Evolutionary conservation across 2,329 filamentous ascomycete genomes (phyloP).

Genomic region (Corinectria fuckeliana): DNA sequence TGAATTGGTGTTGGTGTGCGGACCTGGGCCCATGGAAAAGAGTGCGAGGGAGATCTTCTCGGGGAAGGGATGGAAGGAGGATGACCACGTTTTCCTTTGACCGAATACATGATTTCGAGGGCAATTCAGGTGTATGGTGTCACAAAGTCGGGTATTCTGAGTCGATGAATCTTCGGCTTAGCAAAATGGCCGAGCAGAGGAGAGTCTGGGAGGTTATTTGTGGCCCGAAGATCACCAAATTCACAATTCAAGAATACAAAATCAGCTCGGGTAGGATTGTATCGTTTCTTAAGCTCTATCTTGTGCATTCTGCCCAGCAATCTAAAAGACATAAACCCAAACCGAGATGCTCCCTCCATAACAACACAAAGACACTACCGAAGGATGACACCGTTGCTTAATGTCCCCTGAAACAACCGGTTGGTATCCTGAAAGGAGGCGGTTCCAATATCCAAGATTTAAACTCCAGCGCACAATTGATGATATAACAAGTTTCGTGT

Average conservation of each 20-base stretch:
- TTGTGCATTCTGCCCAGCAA: no score
- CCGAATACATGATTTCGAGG: not conserved
- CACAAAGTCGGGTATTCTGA: not conserved
- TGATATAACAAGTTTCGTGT: not conserved
- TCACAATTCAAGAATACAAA: not conserved
- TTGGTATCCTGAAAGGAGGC: not conserved
- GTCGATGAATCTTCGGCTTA: not conserved
- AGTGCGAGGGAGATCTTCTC: constrained; percentile 60
- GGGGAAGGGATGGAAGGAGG: constrained; percentile 67
- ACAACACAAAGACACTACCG: not conserved
- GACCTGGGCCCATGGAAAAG: constrained; percentile 77
- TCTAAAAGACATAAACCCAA: not conserved
- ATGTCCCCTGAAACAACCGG: not conserved
- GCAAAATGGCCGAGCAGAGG: not conserved
- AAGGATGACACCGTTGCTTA: not conserved
- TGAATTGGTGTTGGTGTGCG: constrained; percentile 78
- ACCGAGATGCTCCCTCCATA: not conserved
- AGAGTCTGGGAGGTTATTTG: not conserved
- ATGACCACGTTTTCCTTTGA: constrained; percentile 40
- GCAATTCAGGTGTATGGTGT: no score
- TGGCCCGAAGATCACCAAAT: not conserved
- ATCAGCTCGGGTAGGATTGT: no score
- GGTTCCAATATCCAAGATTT: not conserved
- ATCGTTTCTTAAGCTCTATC: no score
- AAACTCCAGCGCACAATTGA: not conserved